Evolutionary conservation across 2,329 filamentous ascomycete species (phyloP), one percentile per base, ranked within the genome.

Genomic region (Pyricularia sp.): DNA sequence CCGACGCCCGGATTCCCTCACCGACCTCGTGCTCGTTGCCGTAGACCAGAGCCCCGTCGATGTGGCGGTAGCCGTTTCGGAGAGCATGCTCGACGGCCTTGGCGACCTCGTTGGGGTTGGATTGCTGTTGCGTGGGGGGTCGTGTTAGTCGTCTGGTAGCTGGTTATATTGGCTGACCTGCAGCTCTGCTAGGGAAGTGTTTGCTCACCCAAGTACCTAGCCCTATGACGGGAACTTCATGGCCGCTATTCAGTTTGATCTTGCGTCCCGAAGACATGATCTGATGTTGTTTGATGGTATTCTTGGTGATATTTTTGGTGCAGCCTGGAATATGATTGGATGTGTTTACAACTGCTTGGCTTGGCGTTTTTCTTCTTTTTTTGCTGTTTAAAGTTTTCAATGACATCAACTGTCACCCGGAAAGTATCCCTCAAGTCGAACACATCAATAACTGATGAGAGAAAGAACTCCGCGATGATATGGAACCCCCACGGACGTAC

Each of bases 1-100:
- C 70, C 14, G 67, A 65, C 9, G 50, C 55, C 26, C 64, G 68
- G 65, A 72, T 70, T 61, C 71, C 71, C 59, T 65, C 63, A 66
- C 69, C 71, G 20, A 71, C 71, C 63, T 72, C 70, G 30, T 42
- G 36, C 66, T 72, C 68, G 61, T 83, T 84, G 30, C 76, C 77
- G 73, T 84, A 84, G 65, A 72, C 70, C 1, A 70, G 69, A 7
- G 73, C 74, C 7, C 75, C 77, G 68, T 80, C 78, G 65, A 80
- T 78, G 23, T 77, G 74, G 1, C 78, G 74, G 69, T 74, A 83
- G 31, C 81, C 81, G 30, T 74, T 72, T 67, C 77, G 77, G 59
- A 84, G 77, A 70, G 85, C 85, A 55, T 77, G 75, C 23, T 80
- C 77, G 10, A 86, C 83, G 23, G 82, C 83, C 25, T 80, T 75